These are phyloP conservation scores for Arabidopsis hybrid DNA, from an alignment of 441 rosid genomes.

Conservation along the genomic window DNA sequence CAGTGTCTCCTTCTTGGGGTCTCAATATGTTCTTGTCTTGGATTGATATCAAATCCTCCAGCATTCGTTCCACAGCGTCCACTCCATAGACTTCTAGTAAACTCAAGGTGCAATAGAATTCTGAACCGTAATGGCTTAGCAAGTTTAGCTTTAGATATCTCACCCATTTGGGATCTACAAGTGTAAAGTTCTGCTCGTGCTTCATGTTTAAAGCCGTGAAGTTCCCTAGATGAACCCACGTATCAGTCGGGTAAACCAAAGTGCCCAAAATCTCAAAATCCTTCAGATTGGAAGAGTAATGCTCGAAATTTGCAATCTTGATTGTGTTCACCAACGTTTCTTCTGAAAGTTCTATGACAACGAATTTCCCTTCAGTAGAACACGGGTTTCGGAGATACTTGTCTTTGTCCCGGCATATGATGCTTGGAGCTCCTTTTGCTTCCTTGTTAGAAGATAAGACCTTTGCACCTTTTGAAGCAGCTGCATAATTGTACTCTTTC, in stretches of 20 bases:
- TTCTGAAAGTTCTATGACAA: slow-evolving; percentile 86
- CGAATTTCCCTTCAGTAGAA: slow-evolving; percentile 85
- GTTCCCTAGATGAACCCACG: slow-evolving; percentile 80
- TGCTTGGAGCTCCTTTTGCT: slow-evolving; percentile 87
- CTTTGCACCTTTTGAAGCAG: slow-evolving; percentile 90
- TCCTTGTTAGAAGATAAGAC: slow-evolving; percentile 83
- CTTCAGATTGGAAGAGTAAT: slow-evolving; percentile 86
- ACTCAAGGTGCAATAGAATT: slow-evolving; percentile 92
- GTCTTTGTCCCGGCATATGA: slow-evolving; percentile 82
- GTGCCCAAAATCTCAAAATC: slow-evolving; percentile 84
- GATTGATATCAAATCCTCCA: slow-evolving; percentile 83
- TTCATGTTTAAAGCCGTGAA: slow-evolving; percentile 83
- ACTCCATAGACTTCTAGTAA: slow-evolving; percentile 86
- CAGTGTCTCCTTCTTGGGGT: slow-evolving; percentile 55
- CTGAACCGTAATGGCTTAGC: slow-evolving; percentile 82
- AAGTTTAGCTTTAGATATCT: slow-evolving; percentile 82
- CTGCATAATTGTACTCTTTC: slow-evolving; percentile 84
- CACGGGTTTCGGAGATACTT: slow-evolving; percentile 96
- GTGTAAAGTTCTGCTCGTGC: slow-evolving; percentile 69
- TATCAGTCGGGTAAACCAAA: slow-evolving; percentile 77
- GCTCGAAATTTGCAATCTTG: slow-evolving; percentile 89
- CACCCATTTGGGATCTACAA: slow-evolving; percentile 79
- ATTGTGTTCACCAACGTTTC: slow-evolving; percentile 88
- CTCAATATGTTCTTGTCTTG: slow-evolving; percentile 56
- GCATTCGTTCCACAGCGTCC: slow-evolving; percentile 90